These are phyloP conservation scores for Candida boidinii DNA, from an alignment of 805 yeast species.

Conservation along the genomic window DNA sequence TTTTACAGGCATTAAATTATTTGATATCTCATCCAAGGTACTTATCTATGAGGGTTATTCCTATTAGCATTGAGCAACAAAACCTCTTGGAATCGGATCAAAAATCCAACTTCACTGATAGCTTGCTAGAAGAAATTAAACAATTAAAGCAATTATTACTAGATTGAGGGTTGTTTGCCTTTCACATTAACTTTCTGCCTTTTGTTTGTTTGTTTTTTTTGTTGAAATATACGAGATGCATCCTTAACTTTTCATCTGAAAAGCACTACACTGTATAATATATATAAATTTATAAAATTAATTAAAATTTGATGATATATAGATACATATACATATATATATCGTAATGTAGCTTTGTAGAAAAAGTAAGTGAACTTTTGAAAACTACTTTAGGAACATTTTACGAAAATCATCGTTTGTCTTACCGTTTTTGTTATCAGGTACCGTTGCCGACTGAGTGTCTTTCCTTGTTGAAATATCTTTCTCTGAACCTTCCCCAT, in stretches of 20 bases:
- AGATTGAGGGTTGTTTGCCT: constrained; percentile 9
- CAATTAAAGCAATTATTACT: constrained; percentile 39
- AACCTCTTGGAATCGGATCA: constrained; percentile 41
- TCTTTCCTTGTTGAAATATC: constrained; percentile 20
- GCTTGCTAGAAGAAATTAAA: constrained; percentile 40
- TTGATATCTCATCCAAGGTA: constrained; percentile 83
- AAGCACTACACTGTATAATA: too few species aligned
- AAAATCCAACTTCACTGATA: constrained; percentile 33
- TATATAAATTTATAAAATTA: too few species aligned
- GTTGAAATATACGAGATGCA: too few species aligned
- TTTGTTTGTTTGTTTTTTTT: too few species aligned
- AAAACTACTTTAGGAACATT: constrained; percentile 20
- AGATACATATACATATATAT: not conserved
- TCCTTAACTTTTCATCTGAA: too few species aligned
- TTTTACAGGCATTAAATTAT: constrained; percentile 57
- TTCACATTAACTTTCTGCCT: too few species aligned
- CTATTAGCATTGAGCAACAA: constrained; percentile 61
- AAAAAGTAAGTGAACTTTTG: too few species aligned
- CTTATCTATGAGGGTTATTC: constrained; percentile 56
- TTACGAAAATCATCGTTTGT: constrained; percentile 30
- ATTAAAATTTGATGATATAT: constrained; percentile 1
- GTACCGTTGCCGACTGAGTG: not conserved
- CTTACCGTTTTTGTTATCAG: constrained; percentile 6
- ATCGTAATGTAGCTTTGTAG: too few species aligned
- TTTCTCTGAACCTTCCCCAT: constrained; percentile 24